A percentile compares a stretch with the other conserved stretches of the same genome.
phyloP scores from a whole-genome alignment of 345 rosid species.

The Euclidium syriacum region DNA sequence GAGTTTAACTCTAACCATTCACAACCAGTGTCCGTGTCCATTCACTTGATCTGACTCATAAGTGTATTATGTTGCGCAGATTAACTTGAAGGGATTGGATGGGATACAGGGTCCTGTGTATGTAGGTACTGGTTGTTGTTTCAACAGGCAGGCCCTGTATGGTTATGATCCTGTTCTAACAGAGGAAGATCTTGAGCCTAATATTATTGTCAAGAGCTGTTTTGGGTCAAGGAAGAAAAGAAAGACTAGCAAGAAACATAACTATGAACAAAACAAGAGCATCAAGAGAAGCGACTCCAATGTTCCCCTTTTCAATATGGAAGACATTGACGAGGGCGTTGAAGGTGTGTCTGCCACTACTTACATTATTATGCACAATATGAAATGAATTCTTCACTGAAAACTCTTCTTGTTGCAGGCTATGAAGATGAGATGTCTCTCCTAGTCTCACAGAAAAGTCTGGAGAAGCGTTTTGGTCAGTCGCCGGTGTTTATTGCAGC shows the following conservation, averaged over 20 bases:
- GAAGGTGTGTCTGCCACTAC: conserved; percentile 68
- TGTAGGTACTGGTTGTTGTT: conserved; percentile 99
- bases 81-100: conserved; percentile 96
- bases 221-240: conserved; percentile 95
- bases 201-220: conserved; percentile 91
- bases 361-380: too few species aligned
- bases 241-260: conserved; percentile 69
- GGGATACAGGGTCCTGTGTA: conserved; percentile 99
- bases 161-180: conserved; percentile 98
- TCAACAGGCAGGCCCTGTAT: conserved; percentile 96
- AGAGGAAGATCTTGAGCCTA: conserved; percentile 92
- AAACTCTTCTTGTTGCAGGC: conserved; percentile 51
- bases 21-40: not conserved
- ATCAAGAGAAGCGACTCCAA: conserved; percentile 91
- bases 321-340: conserved; percentile 94
- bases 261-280: conserved; percentile 67
- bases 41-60: conserved; percentile 13
- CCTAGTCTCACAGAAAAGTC: conserved; percentile 90
- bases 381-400: too few species aligned
- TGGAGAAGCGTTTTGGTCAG: conserved; percentile 99
- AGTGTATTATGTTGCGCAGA: conserved; percentile 44
- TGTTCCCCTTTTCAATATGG: conserved; percentile 94
- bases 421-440: conserved; percentile 97
- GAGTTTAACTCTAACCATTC: conserved; percentile 28
- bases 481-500: conserved; percentile 98